These are phyloP conservation scores for Corymbia calophylla DNA, from an alignment of 441 rosid species.

Conservation along the genomic window DNA sequence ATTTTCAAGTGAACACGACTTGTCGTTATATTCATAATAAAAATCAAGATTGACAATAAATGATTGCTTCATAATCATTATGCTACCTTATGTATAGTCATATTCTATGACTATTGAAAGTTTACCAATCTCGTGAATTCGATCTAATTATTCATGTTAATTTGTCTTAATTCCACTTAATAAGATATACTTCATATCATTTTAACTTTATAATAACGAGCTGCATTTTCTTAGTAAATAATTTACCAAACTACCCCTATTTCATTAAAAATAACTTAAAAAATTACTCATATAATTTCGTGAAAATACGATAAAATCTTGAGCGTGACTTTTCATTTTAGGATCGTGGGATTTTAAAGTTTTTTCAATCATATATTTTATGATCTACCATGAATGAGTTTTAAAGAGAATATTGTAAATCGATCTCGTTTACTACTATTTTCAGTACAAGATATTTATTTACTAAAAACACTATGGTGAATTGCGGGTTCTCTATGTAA, in stretches of 20 bases:
- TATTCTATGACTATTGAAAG: accelerated
- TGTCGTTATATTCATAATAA: not conserved
- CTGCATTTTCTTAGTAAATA: not conserved
- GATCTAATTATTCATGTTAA: not conserved
- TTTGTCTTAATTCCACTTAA: not conserved
- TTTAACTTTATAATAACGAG: not conserved
- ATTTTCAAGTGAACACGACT: not conserved
- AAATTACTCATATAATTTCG: not conserved
- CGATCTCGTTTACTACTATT: not conserved
- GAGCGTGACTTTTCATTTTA: not conserved
- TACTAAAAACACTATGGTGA: not conserved
- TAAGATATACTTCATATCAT: not conserved
- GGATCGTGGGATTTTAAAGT: not conserved
- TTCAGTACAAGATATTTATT: not conserved
- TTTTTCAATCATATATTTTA: not conserved
- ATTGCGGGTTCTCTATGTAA: too few relatives aligned
- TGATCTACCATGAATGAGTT: not conserved
- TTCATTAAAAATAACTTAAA: too few relatives aligned
- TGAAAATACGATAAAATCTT: not conserved
- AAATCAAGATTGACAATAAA: not conserved
- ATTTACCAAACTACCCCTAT: not conserved
- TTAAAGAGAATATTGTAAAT: not conserved
- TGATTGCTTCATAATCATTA: not conserved
- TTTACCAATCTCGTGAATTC: not conserved
- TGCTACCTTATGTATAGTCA: not conserved